phyloP scores from a whole-genome alignment of 495 filamentous ascomycete genomes.

The Collariella sp. region DNA sequence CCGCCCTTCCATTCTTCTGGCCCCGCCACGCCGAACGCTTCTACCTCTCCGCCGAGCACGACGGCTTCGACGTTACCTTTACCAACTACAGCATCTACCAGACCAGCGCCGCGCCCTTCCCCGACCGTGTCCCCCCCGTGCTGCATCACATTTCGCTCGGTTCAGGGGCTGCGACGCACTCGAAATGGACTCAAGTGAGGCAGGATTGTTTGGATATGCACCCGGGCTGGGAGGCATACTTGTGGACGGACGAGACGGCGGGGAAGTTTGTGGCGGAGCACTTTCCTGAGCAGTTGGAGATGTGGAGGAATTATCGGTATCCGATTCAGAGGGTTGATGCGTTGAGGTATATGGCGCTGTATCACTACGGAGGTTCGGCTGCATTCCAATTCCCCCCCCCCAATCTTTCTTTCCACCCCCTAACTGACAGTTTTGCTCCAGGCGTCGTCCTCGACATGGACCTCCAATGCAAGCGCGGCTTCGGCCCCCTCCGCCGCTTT shows the following conservation, averaged over 20 bases:
- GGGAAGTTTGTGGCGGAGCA: slow-evolving; percentile 21
- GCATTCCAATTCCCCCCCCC: too few species aligned
- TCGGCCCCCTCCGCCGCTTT: slow-evolving; percentile 35
- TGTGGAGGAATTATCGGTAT: slow-evolving; percentile 27
- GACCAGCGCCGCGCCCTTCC: slow-evolving; percentile 21
- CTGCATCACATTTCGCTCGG: slow-evolving; percentile 36
- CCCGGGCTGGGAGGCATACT: slow-evolving; percentile 27
- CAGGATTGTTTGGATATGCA: slow-evolving; percentile 32
- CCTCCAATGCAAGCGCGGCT: slow-evolving; percentile 31
- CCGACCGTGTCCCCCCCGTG: slow-evolving; percentile 29
- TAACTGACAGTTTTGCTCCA: background rate
- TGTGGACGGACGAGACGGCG: slow-evolving; percentile 33
- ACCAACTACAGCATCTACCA: slow-evolving; percentile 28
- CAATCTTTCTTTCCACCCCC: too few species aligned
- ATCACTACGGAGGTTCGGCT: slow-evolving; percentile 27
- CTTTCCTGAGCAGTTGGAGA: slow-evolving; percentile 22
- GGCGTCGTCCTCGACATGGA: slow-evolving; percentile 37
- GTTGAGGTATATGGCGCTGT: slow-evolving; percentile 32
- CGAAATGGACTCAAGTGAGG: slow-evolving; percentile 27
- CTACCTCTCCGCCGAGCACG: slow-evolving; percentile 22
- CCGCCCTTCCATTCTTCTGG: slow-evolving; percentile 27
- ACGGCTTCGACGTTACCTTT: slow-evolving; percentile 35
- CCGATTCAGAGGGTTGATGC: slow-evolving; percentile 32
- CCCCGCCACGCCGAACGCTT: slow-evolving; percentile 16
- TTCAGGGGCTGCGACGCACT: slow-evolving; percentile 11